Percentiles rank a stretch among this genome's conserved stretches.
Evolutionary conservation across 2,329 filamentous ascomycete species (phyloP).

Genomic region (Ramularia endophylla): DNA sequence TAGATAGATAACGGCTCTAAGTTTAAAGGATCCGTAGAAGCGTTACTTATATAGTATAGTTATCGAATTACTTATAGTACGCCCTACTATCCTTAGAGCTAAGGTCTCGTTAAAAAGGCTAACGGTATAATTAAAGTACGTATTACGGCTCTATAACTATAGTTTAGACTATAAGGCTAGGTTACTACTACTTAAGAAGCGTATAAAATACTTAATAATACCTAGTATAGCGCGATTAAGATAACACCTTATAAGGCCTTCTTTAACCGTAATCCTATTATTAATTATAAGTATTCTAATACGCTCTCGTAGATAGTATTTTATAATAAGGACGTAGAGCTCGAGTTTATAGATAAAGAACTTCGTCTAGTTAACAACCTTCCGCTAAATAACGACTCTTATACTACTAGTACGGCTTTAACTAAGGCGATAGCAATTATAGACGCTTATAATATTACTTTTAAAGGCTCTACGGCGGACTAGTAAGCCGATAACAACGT

Average conservation of each 20-base stretch:
- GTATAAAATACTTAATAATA: background rate
- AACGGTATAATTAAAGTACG: background rate
- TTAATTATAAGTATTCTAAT: background rate
- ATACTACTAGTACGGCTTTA: background rate
- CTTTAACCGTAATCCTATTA: conserved; percentile 1
- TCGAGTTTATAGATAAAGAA: background rate
- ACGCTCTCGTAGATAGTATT: background rate
- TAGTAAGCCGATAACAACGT: too few relatives aligned
- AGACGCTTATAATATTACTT: background rate
- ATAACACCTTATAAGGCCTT: conserved; percentile 1
- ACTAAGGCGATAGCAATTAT: background rate
- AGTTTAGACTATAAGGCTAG: background rate
- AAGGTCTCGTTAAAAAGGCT: background rate
- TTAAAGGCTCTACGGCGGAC: too few relatives aligned
- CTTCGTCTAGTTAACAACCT: background rate
- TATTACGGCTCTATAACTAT: background rate
- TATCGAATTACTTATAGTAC: background rate
- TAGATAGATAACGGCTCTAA: background rate
- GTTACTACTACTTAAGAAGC: background rate
- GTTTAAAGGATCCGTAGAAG: background rate
- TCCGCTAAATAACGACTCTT: too few relatives aligned
- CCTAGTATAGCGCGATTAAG: background rate
- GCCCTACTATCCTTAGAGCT: background rate
- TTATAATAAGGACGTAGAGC: background rate
- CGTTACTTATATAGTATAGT: background rate